Percentiles rank a stretch among this genome's conserved stretches.
Evolutionary conservation across 331 rosid species (phyloP).

Genomic region (Pyrus hybrid): DNA sequence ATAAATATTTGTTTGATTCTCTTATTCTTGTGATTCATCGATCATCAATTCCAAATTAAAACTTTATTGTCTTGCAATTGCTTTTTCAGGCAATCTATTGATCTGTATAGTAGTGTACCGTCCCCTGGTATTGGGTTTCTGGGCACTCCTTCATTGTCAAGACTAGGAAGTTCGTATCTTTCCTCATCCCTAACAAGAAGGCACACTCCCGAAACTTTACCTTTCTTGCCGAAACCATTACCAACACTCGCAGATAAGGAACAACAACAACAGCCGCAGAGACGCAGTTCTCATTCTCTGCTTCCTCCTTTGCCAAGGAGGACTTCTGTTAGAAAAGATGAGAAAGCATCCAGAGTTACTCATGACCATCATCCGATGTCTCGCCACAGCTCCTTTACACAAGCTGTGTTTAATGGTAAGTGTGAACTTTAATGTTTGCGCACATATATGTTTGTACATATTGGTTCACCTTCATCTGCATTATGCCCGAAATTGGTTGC

Average conservation of each 20-base stretch:
- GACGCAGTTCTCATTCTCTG: conserved; percentile 55
- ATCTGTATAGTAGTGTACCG: conserved; percentile 83
- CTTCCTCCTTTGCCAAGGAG: conserved; percentile 58
- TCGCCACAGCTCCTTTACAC: conserved; percentile 62
- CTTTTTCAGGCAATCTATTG: conserved; percentile 87
- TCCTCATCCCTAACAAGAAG: conserved; percentile 86
- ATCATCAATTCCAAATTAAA: neutral
- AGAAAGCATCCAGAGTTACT: conserved; percentile 39
- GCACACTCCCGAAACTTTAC: conserved; percentile 76
- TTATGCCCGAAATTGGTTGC: neutral
- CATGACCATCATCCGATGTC: conserved; percentile 54
- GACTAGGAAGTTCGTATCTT: conserved; percentile 85
- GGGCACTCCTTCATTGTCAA: conserved; percentile 71
- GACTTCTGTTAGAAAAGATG: conserved; percentile 45
- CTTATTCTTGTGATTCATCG: neutral
- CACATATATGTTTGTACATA: neutral
- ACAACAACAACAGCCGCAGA: conserved; percentile 26
- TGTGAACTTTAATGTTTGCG: neutral
- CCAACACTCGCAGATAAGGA: conserved; percentile 35
- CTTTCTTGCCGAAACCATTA: conserved; percentile 59
- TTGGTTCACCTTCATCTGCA: neutral
- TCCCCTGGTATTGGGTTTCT: conserved; percentile 87
- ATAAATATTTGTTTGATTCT: neutral
- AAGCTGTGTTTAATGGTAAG: conserved; percentile 80
- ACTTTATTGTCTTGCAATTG: conserved; percentile 5